A percentile compares a stretch with the other conserved stretches of the same genome.
phyloP scores from a whole-genome alignment of 495 filamentous ascomycete genomes.

The Clavariopsis aquatica region DNA sequence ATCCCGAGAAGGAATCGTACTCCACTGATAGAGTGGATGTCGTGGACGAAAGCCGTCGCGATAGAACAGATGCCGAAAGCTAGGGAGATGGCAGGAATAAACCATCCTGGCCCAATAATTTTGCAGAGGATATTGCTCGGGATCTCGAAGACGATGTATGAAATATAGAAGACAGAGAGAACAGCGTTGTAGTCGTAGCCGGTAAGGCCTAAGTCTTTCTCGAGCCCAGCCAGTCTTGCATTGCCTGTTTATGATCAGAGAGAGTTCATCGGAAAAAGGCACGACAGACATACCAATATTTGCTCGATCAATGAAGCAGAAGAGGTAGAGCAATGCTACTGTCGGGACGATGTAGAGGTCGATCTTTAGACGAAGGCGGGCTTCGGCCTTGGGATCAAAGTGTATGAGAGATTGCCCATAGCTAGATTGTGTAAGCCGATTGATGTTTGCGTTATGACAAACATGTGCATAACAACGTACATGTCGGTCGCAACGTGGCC shows the following conservation, averaged over 20 bases:
- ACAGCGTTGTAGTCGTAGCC: constrained; percentile 41
- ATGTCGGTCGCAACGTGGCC: constrained; percentile 63
- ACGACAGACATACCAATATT: constrained; percentile 44
- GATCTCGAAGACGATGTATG: constrained; percentile 46
- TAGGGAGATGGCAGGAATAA: constrained; percentile 51
- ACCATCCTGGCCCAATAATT: constrained; percentile 55
- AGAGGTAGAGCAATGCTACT: constrained; percentile 53
- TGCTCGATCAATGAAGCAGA: constrained; percentile 55
- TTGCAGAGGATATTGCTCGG: constrained; percentile 51
- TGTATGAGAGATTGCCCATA: constrained; percentile 58
- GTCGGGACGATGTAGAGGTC: constrained; percentile 53
- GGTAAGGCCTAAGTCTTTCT: constrained; percentile 42
- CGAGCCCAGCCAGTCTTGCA: constrained; percentile 58
- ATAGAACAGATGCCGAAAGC: constrained; percentile 54
- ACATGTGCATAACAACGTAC: constrained; percentile 43
- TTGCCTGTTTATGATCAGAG: constrained; percentile 34
- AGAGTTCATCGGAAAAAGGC: not conserved
- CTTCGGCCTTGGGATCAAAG: constrained; percentile 61
- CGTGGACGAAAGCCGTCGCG: constrained; percentile 53
- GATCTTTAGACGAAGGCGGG: constrained; percentile 51
- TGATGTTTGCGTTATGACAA: not conserved
- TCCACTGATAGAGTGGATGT: constrained; percentile 47
- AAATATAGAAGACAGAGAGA: constrained; percentile 42
- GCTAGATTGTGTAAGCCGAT: constrained; percentile 39
- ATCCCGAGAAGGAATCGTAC: constrained; percentile 56